Base-by-base conservation (phyloP, 257 asterid species). In the Cordia subcordata region DNA sequence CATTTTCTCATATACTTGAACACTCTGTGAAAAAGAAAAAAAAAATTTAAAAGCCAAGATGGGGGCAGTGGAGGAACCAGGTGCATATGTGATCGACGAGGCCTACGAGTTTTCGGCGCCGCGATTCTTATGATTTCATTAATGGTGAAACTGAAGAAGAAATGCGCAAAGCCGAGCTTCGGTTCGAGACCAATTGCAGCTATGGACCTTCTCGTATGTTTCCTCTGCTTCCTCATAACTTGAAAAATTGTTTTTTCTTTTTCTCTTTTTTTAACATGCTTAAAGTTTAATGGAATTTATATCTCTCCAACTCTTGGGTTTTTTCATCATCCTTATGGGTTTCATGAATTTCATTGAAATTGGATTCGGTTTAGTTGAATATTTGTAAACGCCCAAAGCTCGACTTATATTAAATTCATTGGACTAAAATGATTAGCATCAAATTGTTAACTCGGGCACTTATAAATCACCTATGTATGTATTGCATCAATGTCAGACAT, bases 131-230 rank as follows among this genome's bases (percentile, higher is more conserved):
- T 53, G 90, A 89, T 70, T 93, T 93, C 65, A 66, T 81, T 14
- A 38, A 16, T 5, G 94, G 74, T 15, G 99, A 93, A 80, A 78
- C 84, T 0, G 84, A 60, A 20, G 83, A 74, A 0, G 96, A 93
- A 35, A 78, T 63, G 27, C 79, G 74, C 0, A 69, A 63, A 66
- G 95, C 99, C 15, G 97, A 89, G 78, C 82, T 82, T 59, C 89
- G 99, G 99, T 93, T 93, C 58, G 86, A 85, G 22, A 63, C 67
- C 3, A 68, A 79, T 16, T 68, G 53, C 17, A 54, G 86, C 53
- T 77, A 88, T 56, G 94, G 96, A 62, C 99, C 97, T 67, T 93
- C 99, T 50, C 97, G 99, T 93, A 76, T 53, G 99, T 75, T 27
- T 14, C 61, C 54, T 5, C 9, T 8, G 8, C 52, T 58, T 54